Base-by-base conservation (phyloP, 768 basidiomycete genomes). In the Lactarius hengduanensis region DNA sequence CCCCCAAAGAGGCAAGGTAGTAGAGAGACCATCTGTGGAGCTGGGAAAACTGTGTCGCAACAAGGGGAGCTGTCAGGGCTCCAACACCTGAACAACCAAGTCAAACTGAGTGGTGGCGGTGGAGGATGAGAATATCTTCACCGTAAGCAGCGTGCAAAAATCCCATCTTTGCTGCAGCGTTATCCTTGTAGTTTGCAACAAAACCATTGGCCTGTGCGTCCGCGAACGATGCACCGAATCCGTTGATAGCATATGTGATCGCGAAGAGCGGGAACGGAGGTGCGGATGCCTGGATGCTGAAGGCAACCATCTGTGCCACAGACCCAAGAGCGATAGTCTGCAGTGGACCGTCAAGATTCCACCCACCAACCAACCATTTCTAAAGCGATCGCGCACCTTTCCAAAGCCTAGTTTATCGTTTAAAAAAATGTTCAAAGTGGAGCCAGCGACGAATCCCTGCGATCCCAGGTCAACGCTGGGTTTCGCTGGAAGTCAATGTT, bases 21-120 rank as follows among this genome's bases (percentile, higher is more conserved):
- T 94, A 89, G 74, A 90, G 88, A 0, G 87, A 90, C 93, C 92
- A 94, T 40, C 78, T 81, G 0, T 69, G 74, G 28, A 84, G 71
- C 63, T 85, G 84, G 0, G 90, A 80, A 69, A 96, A 95, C 64
- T 93, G 90, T 0, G 94, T 96, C 0, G 93, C 83, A 0, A 89
- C 85, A 20, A 96, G 81, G 3, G 94, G 94, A 0, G 92, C 75
- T 9, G 78, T 78, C 11, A 91, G 77, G 2, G 89, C 89, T 1
- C 90, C 90, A 0, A 82, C 76, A 22, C 90, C 89, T 90, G 43
- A 34, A 20, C 15, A 50, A 26, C 18, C 26, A 34, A 30, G 15
- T 10, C 22, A 59, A 18, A 16, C 10, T 10, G 28, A 30, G 4
- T 11, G 3, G 38, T 10, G 22, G n/a, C 41, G 18, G n/a, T 20